A percentile compares a stretch with the other conserved stretches of the same genome.
Evolutionary conservation across 768 basidiomycete genomes (phyloP).

Genomic region (Pleurotus giganteus): DNA sequence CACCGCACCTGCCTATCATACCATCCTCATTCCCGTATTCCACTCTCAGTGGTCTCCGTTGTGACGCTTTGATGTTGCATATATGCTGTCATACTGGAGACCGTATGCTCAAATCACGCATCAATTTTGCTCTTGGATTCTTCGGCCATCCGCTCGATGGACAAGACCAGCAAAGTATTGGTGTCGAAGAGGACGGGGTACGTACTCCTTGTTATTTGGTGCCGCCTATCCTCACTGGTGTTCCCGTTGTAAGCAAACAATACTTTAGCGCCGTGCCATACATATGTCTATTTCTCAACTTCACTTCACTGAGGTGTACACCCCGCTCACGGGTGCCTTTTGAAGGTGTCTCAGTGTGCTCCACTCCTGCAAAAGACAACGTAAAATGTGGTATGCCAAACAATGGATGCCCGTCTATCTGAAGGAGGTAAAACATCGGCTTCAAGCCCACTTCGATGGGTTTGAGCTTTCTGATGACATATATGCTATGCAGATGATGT

Average conservation of each 20-base stretch:
- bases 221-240: constrained; percentile 6
- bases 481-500: constrained; percentile 77
- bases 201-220: constrained; percentile 21
- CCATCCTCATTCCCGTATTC: constrained; percentile 70
- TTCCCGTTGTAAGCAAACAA: constrained; percentile 60
- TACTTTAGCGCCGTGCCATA: constrained; percentile 83
- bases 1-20: constrained; percentile 74
- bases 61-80: not conserved
- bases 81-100: constrained; percentile 40
- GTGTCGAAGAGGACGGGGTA: constrained; percentile 62
- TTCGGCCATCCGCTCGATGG: constrained; percentile 72
- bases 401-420: constrained; percentile 78
- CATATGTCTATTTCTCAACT: constrained; percentile 35
- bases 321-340: not conserved
- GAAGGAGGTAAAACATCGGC: constrained; percentile 54
- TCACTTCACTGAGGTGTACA: not conserved
- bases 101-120: constrained; percentile 65
- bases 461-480: constrained; percentile 66
- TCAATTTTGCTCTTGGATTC: constrained; percentile 73
- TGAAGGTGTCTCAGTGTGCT: constrained; percentile 63
- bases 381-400: constrained; percentile 54
- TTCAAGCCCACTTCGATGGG: constrained; percentile 59
- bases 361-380: constrained; percentile 43
- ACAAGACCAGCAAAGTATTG: constrained; percentile 76
- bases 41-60: constrained; percentile 51